Evolutionary conservation across 1,139 yeast genomes (phyloP), one percentile per base, ranked within the genome.

Genomic region (Candida frijolesensis): DNA sequence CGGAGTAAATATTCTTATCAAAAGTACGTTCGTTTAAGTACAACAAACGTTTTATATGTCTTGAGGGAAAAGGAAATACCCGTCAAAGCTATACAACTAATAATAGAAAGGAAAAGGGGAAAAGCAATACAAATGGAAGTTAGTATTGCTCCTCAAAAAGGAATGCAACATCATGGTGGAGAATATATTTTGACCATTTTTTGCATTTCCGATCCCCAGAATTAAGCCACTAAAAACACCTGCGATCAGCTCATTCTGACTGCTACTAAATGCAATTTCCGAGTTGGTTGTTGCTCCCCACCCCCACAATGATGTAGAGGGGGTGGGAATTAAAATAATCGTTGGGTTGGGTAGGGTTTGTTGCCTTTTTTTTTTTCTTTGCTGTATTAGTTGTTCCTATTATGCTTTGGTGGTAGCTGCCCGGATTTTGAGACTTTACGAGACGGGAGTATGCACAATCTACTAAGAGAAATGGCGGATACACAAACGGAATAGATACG

Each of bases 351-450:
- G 11, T 34, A n/a, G 22, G 12, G 4, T 9, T 18, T 18, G 27
- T 18, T 4, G 14, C 9, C 29, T 37, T 18, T 18, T 18, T 37
- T 37, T 18, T 10, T 18, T 37, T 18, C 11, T 18, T 18, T 7
- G n/a, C n/a, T n/a, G n/a, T 14, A 14, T 14, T 34, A 6, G 16
- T 34, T 6, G 8, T 16, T 16, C 42, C 18, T 12, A n/a, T 19
- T 19, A 19, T 19, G 22, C 4, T 19, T 4, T 19, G 22, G 22
- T 16, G 22, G 14, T 22, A 19, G 11, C 14, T n/a, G n/a, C 22
- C 42, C 42, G 42, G 42, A 38, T 38, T 19, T 38, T 22, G 30
- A 22, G 14, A n/a, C n/a, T 19, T 22, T 38, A 38, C 42, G 42
- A 38, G 42, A 25, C 42, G 42, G 42, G 42, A 38, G 16, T 38